Conservation (phyloP, 495 filamentous ascomycete genomes). For the Neurospora sp. region DNA sequence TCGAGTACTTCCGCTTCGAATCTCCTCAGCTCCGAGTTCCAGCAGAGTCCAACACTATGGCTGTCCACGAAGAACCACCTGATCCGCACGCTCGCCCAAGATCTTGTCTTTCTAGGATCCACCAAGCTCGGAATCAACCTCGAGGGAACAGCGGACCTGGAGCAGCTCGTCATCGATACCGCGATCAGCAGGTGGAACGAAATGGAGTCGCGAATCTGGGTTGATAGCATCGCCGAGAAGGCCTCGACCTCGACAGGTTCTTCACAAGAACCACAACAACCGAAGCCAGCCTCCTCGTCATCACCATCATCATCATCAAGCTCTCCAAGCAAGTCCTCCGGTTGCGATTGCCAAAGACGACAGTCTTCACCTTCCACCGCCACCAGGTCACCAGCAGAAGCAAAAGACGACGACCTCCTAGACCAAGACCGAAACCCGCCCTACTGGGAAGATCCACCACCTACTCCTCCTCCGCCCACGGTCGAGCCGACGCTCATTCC, state of each 20-base stretch:
- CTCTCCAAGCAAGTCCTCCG: background rate
- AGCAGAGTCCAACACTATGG: slow-evolving; percentile 24
- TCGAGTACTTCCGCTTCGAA: background rate
- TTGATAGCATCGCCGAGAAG: background rate
- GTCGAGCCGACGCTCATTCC: background rate
- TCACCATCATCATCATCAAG: background rate
- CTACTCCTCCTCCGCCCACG: background rate
- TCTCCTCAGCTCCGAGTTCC: slow-evolving; percentile 5
- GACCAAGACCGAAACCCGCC: background rate
- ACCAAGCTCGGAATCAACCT: slow-evolving; percentile 20
- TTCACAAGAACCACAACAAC: background rate
- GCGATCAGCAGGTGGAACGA: slow-evolving; percentile 22
- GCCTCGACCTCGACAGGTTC: background rate
- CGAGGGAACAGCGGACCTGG: slow-evolving; percentile 12
- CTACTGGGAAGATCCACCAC: slow-evolving; percentile 6
- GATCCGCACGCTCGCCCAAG: slow-evolving; percentile 26
- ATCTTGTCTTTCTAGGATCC: slow-evolving; percentile 23
- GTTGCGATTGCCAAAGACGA: background rate
- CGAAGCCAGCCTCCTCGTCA: background rate
- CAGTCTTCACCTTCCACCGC: background rate
- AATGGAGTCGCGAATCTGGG: slow-evolving; percentile 18
- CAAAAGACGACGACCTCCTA: background rate
- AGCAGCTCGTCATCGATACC: slow-evolving; percentile 22
- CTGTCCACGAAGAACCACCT: slow-evolving; percentile 24
- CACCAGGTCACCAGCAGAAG: background rate